Percentiles rank a stretch among this genome's conserved stretches.
Evolutionary conservation across 106 monocot species (phyloP).

Genomic region (Posidonia australis): DNA sequence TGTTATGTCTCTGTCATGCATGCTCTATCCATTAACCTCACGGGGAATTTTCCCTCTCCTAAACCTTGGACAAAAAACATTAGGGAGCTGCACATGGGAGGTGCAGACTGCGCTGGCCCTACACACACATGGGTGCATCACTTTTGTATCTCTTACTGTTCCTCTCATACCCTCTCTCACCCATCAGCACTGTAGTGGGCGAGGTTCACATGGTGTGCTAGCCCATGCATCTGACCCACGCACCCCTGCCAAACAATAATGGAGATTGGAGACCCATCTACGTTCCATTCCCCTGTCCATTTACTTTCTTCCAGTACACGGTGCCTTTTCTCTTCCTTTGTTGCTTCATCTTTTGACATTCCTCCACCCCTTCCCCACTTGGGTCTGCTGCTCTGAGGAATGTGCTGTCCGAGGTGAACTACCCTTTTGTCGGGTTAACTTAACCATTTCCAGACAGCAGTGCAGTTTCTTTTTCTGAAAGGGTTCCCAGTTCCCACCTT

Average conservation of each 20-base stretch:
- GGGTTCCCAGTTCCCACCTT: too few relatives aligned
- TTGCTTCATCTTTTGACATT: neutral
- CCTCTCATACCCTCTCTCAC: too few relatives aligned
- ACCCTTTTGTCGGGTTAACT: neutral
- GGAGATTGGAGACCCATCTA: neutral
- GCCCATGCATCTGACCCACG: slow-evolving; percentile 5
- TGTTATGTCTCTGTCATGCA: neutral
- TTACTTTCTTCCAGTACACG: neutral
- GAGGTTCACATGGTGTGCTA: neutral
- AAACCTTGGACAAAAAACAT: neutral
- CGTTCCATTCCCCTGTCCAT: neutral
- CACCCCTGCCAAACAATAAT: neutral
- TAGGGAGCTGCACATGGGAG: neutral
- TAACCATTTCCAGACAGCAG: neutral
- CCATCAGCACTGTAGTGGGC: too few relatives aligned
- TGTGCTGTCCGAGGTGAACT: neutral
- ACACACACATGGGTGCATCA: neutral
- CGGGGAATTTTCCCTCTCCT: too few relatives aligned
- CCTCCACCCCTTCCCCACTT: neutral
- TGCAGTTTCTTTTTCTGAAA: neutral
- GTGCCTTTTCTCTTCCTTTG: neutral
- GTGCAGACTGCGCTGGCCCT: neutral
- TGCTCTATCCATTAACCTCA: neutral
- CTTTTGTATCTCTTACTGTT: neutral
- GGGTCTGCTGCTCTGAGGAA: neutral